These are phyloP conservation scores for Annulohypoxylon truncatum DNA, from an alignment of 2,329 filamentous ascomycete species.

Conservation along the genomic window DNA sequence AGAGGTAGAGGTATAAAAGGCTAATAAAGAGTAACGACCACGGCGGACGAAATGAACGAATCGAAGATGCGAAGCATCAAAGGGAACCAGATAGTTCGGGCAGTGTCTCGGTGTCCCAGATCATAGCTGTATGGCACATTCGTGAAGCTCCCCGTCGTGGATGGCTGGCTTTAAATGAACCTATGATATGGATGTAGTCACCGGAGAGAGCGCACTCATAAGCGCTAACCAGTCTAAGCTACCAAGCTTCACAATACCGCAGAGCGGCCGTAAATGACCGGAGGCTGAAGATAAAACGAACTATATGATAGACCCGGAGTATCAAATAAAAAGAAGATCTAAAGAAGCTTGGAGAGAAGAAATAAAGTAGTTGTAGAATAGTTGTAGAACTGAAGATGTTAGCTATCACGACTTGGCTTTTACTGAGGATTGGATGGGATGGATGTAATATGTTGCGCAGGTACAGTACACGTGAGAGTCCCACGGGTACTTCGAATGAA, in stretches of 20 bases:
- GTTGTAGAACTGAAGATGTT: constrained; percentile 22
- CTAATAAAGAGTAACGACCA: constrained; percentile 25
- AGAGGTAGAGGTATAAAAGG: constrained; percentile 18
- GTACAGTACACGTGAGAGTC: constrained; percentile 39
- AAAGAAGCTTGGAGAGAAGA: constrained; percentile 14
- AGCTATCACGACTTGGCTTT: constrained; percentile 15
- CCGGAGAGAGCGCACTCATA: constrained; percentile 15
- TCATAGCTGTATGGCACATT: constrained; percentile 39
- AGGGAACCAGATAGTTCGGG: constrained; percentile 36
- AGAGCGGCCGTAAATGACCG: constrained; percentile 5
- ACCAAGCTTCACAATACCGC: constrained; percentile 14
- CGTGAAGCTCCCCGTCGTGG: constrained; percentile 21
- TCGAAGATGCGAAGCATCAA: constrained; percentile 42
- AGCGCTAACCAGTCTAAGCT: constrained; percentile 17
- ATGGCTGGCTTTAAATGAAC: constrained; percentile 15
- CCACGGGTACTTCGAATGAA: constrained; percentile 34
- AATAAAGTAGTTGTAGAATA: constrained; percentile 4
- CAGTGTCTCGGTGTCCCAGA: constrained; percentile 30
- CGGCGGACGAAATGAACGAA: constrained; percentile 36
- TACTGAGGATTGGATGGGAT: constrained; percentile 8
- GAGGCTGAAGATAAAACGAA: constrained; percentile 14
- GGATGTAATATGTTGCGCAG: constrained; percentile 37
- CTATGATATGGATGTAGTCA: constrained; percentile 6
- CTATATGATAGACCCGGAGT: constrained; percentile 13
- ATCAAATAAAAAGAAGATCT: constrained; percentile 18